Evolutionary conservation across 108 stramenopile species (phyloP), one percentile per base, ranked within the genome.

Genomic region (Nannochloropsis oceanica): DNA sequence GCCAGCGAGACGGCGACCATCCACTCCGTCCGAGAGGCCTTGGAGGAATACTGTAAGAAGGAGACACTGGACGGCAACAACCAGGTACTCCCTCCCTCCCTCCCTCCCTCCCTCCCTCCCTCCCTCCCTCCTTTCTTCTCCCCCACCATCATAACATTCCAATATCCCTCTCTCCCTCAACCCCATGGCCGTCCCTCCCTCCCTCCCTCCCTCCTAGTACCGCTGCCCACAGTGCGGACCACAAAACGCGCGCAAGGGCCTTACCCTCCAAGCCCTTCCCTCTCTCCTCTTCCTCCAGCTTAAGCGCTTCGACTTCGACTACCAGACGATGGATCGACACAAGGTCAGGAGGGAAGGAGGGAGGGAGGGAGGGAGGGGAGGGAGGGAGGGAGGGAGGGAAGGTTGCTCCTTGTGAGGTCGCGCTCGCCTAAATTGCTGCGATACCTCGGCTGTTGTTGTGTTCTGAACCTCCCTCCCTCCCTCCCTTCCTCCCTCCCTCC

Each of bases 271-370:
- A 26, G 44, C 46, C 42, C 84, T 92, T 59, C 91, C 91, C 18
- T 84, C 88, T 44, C 90, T 91, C 46, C 84, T 92, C 44, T 85
- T 87, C 25, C 81, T 92, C 11, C 91, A 92, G 87, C 87, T 92
- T 18, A 92, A 91, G 90, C 89, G 91, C 73, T 92, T 92, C 73
- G 91, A 89, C 43, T 92, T 89, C 85, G 90, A 91, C 86, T 87
- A 87, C 83, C 34, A 34, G 34, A 34, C 34, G 34, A 34, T 34
- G 34, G 34, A 34, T 3, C 34, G 34, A 5, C 34, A 34, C 34
- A 34, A 34, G 34, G 34, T 34, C 34, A 34, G 34, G 34, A 34
- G 34, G 34, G 34, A 34, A 5, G 34, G 34, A 5, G 5, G 34
- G 34, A 34, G 34, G 34, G 34, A 34, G 34, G 34, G 34, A 34